Conservation (phyloP, 2,329 filamentous ascomycete species). For the Diaporthe citrichinensis region DNA sequence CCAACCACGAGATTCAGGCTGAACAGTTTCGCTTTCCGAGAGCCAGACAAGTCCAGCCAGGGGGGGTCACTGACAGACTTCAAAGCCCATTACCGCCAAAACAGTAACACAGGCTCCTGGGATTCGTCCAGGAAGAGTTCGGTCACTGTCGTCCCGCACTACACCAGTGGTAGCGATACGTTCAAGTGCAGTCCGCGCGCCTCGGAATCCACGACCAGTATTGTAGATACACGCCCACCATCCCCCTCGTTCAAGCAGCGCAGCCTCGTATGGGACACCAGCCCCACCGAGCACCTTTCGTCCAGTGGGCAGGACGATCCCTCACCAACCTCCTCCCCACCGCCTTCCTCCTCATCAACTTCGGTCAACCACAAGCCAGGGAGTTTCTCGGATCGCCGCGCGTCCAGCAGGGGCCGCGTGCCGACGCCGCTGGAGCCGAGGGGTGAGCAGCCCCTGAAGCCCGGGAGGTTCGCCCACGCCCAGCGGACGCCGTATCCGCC, state of each 20-base stretch:
- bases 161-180: slow-evolving; percentile 22
- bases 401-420: slow-evolving; percentile 1
- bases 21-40: slow-evolving; percentile 1
- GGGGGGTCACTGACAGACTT: neutral
- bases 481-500: slow-evolving; percentile 38
- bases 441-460: neutral
- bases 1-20: neutral
- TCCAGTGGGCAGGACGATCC: neutral
- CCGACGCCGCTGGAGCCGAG: slow-evolving; percentile 24
- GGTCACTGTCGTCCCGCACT: slow-evolving; percentile 29
- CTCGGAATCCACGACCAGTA: neutral
- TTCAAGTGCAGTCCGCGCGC: slow-evolving; percentile 19
- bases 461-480: neutral
- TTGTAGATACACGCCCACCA: neutral
- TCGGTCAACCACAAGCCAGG: slow-evolving; percentile 7
- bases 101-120: neutral
- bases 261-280: slow-evolving; percentile 26
- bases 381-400: slow-evolving; percentile 37
- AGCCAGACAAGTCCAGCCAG: neutral
- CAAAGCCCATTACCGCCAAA: slow-evolving; percentile 5
- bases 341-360: neutral
- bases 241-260: slow-evolving; percentile 2
- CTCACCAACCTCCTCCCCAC: slow-evolving; percentile 18
- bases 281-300: neutral
- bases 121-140: slow-evolving; percentile 25